Percentiles rank a stretch among this genome's conserved stretches.
Evolutionary conservation across 139 green algal species (phyloP).

Genomic region (Trebouxia sp.): DNA sequence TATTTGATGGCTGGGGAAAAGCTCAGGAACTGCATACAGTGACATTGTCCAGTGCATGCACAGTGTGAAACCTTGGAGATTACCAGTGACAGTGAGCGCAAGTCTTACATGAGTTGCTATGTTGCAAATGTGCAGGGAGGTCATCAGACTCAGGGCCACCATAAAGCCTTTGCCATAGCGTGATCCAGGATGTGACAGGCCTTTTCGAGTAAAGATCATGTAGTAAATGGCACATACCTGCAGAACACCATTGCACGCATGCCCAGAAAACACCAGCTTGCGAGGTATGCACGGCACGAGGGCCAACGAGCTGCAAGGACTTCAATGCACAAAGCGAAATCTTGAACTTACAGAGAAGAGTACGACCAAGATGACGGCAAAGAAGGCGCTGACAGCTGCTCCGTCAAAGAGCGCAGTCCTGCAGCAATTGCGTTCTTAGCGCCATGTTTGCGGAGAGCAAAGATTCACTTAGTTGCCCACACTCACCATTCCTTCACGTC

Average conservation of each 20-base stretch:
- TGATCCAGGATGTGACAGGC: conserved; percentile 2
- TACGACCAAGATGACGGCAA: conserved; percentile 19
- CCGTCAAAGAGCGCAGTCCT: conserved; percentile 25
- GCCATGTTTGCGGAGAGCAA: background rate
- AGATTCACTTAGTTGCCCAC: background rate
- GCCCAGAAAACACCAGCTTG: background rate
- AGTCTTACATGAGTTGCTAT: conserved; percentile 25
- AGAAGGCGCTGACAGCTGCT: conserved; percentile 23
- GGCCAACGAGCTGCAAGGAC: background rate
- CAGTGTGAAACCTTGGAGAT: no score
- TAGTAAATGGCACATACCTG: conserved; percentile 25
- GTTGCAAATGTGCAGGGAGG: conserved; percentile 23
- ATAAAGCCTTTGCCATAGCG: conserved; percentile 22
- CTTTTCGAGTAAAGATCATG: conserved; percentile 19
- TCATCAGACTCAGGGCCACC: conserved; percentile 23
- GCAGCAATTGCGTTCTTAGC: background rate
- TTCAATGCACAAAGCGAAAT: background rate
- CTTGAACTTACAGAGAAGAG: background rate
- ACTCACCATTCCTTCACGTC: conserved; percentile 14
- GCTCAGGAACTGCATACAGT: conserved; percentile 25
- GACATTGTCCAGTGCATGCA: no score
- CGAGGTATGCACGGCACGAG: background rate
- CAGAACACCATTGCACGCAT: no score
- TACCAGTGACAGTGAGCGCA: no score
- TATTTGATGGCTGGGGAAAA: conserved; percentile 27